Base-by-base conservation (phyloP, 163 green algal genomes). In the Coccomyxa subellipsoidea region DNA sequence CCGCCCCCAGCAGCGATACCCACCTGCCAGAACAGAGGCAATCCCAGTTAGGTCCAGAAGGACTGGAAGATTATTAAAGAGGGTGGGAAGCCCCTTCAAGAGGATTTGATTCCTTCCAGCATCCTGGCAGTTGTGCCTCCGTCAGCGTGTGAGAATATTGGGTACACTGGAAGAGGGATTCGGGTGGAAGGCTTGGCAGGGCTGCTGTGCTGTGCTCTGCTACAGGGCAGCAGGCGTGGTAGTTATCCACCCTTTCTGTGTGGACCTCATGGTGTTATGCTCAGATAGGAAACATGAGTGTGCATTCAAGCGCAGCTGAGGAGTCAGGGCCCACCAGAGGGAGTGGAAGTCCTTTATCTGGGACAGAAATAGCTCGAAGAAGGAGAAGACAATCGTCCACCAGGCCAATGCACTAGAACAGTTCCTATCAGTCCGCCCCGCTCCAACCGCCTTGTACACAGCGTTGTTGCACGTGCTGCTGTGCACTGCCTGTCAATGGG, bases 311-410 rank as follows among this genome's bases (percentile, higher is more conserved):
- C 69, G 21, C 15, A 25, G 31, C 31, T 34, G 69, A 39, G 69
- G 15, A 76, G 34, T 15, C 4, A 76, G 72, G 1, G 32, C 36
- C 31, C 81, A 90, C 87, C 89, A 91, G 35, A 92, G 77, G 23
- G 80, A 85, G 77, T 92, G 88, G 54, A 92, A 89, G 81, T 93
- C 86, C 25, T 84, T 86, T 15, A 90, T 66, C 77, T 91, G 88
- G 72, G 69, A 85, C 10, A 91, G 80, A 34, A 81, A n/a, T 25
- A 92, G 78, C 83, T 93, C 84, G 34, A 87, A 39, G 27, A 54
- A 82, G 8, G 77, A 84, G 84, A 92, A 92, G 0, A 85, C 7
- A 32, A 88, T 69, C n/a, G 91, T 92, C 85, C 78, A 82, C 78
- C 59, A 78, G 23, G 25, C 38, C 12, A 82, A 36, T 18, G 59